Base-by-base conservation (phyloP, 768 basidiomycete genomes). In the Mycena epipterygia region DNA sequence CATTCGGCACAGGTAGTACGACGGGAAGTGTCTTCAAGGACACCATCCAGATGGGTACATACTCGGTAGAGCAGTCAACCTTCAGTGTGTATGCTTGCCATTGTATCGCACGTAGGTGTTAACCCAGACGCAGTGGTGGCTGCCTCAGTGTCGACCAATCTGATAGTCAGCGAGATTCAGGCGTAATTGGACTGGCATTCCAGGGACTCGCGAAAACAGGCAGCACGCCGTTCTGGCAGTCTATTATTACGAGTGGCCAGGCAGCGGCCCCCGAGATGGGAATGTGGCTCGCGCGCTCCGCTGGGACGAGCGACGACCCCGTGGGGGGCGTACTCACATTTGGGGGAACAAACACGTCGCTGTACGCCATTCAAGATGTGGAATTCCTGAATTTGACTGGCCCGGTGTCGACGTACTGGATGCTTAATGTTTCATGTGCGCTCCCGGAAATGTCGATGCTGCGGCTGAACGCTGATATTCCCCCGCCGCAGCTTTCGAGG, bases 161-260 rank as follows among this genome's bases (percentile, higher is more conserved):
- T 52, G 27, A 52, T 52, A 52, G 27, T 32, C 27, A 52, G 49
- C 49, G 27, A 29, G 27, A 32, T 56, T 56, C 55, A 21, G 55
- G 55, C 37, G 21, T 56, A 25, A 3, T 56, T 27, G 55, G 55
- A n/a, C 35, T 56, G 21, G 55, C 55, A 23, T 56, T 56, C 55
- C 33, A 39, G n/a, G 35, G 55, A n/a, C 32, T 56, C 19, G 19
- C 55, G 55, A 27, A 37, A 17, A 56, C 55, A 39, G 55, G 21
- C 19, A 21, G 33, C 32, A 35, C 55, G 14, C 55, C 55, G 25
- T 56, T 56, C 35, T 56, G 55, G 55, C 55, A 56, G 37, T 35
- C 55, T 39, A 35, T 56, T 39, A 27, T 39, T 39, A 56, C 55
- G 13, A 39, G 55, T 27, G 37, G 37, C 55, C 32, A 56, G 25